Evolutionary conservation across 2,329 filamentous ascomycete species (phyloP).

Genomic region (Aspergillus unguis): DNA sequence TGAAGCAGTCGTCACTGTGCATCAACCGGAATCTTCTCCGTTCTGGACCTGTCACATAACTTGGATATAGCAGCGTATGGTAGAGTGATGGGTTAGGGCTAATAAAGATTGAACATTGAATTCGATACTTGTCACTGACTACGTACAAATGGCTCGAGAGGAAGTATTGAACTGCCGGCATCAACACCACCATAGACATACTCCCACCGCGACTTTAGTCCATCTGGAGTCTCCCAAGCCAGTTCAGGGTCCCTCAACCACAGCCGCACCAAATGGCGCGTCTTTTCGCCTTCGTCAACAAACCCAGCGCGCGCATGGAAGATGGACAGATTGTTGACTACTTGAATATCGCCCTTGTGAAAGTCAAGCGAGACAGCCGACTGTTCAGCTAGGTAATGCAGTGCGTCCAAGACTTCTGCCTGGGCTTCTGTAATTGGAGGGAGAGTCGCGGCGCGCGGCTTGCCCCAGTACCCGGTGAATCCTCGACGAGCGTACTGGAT

Average conservation of each 20-base stretch:
- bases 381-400: slow-evolving; percentile 50
- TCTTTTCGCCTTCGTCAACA: slow-evolving; percentile 35
- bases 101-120: no score
- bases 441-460: slow-evolving; percentile 42
- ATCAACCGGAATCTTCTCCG: no score
- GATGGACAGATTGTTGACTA: slow-evolving; percentile 52
- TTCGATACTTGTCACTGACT: background rate
- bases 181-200: slow-evolving; percentile 41
- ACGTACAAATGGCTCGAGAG: slow-evolving; percentile 32
- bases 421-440: slow-evolving; percentile 52
- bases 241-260: slow-evolving; percentile 49
- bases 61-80: no score
- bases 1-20: no score
- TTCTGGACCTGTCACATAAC: no score
- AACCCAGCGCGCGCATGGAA: slow-evolving; percentile 52
- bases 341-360: slow-evolving; percentile 50
- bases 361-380: slow-evolving; percentile 45
- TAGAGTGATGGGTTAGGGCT: no score
- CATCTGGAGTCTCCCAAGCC: slow-evolving; percentile 44
- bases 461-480: slow-evolving; percentile 52
- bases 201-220: slow-evolving; percentile 38
- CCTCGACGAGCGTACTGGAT: slow-evolving; percentile 60
- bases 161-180: slow-evolving; percentile 42
- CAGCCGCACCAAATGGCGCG: slow-evolving; percentile 45
- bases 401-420: slow-evolving; percentile 51